Percentiles rank a stretch among this genome's conserved stretches.
These are phyloP conservation scores for Fusarium sp. DNA, from an alignment of 2,329 filamentous ascomycete species.

Conservation along the genomic window DNA sequence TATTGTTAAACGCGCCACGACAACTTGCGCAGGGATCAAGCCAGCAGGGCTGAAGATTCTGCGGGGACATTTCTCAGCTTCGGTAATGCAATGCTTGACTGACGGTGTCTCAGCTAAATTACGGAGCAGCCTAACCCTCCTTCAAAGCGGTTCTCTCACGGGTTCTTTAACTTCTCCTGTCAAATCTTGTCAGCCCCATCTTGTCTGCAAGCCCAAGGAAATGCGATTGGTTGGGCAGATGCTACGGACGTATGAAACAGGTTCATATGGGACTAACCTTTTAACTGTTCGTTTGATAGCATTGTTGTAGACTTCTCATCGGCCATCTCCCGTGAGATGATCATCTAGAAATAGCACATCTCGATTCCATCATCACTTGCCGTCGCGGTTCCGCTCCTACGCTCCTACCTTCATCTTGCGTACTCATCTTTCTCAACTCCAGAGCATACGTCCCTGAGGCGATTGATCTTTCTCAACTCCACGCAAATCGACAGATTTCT, in stretches of 20 bases:
- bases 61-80: conserved; percentile 8
- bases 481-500: conserved; percentile 54
- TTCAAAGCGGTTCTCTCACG: background rate
- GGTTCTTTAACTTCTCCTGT: background rate
- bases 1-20: background rate
- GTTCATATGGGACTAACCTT: background rate
- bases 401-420: background rate
- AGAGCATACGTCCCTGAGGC: background rate
- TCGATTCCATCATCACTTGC: background rate
- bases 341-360: conserved; percentile 2
- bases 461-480: conserved; percentile 23
- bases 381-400: background rate
- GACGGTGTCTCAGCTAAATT: conserved; percentile 24
- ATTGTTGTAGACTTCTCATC: conserved; percentile 12
- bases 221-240: conserved; percentile 7
- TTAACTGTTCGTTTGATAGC: conserved; percentile 32
- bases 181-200: conserved; percentile 11
- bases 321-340: background rate
- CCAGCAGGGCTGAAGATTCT: conserved; percentile 22
- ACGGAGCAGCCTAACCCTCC: background rate
- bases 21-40: conserved; percentile 7
- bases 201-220: background rate
- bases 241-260: background rate
- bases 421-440: conserved; percentile 5
- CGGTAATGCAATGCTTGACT: conserved; percentile 1